Conservation (phyloP, 116 monocot genomes). For the Zostera marina region DNA sequence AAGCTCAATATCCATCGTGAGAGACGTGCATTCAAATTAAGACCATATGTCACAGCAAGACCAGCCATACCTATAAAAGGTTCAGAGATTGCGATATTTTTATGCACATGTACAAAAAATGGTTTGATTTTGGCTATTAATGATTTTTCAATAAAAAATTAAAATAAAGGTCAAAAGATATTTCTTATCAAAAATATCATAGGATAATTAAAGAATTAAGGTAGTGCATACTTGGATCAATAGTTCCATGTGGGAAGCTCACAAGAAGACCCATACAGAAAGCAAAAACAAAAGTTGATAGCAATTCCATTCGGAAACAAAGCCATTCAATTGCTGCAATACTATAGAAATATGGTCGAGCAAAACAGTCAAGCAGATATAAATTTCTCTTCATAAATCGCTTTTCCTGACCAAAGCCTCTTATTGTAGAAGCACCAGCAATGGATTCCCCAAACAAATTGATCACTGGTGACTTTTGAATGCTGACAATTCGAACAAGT, state of each 20-base stretch:
- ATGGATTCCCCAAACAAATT: conserved; percentile 97
- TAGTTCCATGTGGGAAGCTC: conserved; percentile 86
- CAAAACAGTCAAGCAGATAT: conserved; percentile 84
- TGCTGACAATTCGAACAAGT: conserved; percentile 81
- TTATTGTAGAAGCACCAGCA: conserved; percentile 93
- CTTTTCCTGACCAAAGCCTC: conserved; percentile 94
- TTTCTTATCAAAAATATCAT: neutral
- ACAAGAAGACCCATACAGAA: conserved; percentile 91
- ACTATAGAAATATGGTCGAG: conserved; percentile 83
- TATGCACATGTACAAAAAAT: neutral
- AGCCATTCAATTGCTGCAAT: conserved; percentile 96
- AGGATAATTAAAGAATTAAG: neutral
- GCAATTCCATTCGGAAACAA: conserved; percentile 95
- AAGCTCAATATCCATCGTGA: conserved; percentile 97
- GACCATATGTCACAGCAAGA: conserved; percentile 94
- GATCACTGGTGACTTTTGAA: conserved; percentile 91
- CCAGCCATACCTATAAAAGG: conserved; percentile 74
- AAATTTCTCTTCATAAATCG: conserved; percentile 95
- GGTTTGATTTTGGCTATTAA: neutral
- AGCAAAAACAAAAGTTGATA: conserved; percentile 93
- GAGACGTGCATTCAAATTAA: conserved; percentile 85
- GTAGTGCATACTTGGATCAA: conserved; percentile 82
- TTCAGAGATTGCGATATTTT: neutral
- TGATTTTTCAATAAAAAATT: too few species aligned
- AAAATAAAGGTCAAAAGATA: too few species aligned